These are phyloP conservation scores for Eucalyptus marginata DNA, from an alignment of 345 rosid species.

Conservation along the genomic window DNA sequence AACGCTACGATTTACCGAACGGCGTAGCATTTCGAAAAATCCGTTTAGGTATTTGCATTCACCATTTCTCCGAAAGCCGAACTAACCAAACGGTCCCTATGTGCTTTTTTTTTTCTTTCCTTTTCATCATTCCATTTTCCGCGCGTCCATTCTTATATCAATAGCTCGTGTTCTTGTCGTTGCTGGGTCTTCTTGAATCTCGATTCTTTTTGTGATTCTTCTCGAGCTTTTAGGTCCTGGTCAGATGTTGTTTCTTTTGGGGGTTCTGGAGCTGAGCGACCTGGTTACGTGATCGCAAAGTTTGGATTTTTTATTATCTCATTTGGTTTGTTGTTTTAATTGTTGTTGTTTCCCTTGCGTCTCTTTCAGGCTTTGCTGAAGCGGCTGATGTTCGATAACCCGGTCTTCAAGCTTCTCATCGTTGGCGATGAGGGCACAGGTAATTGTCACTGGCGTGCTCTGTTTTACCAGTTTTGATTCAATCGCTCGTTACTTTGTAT, in stretches of 20 bases:
- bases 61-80: too few species aligned
- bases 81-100: too few species aligned
- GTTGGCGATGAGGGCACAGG: conserved; percentile 98
- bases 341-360: background rate
- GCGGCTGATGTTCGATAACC: conserved; percentile 56
- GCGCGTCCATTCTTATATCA: background rate
- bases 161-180: background rate
- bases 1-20: too few species aligned
- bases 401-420: conserved; percentile 86
- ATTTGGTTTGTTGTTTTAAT: background rate
- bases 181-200: background rate
- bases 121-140: background rate
- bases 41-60: too few species aligned
- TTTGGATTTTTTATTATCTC: background rate
- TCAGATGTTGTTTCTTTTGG: background rate
- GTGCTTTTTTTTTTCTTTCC: background rate
- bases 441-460: background rate
- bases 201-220: background rate
- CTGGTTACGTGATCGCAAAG: background rate
- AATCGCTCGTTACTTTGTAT: background rate
- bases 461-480: background rate
- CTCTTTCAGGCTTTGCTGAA: conserved; percentile 56
- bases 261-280: background rate
- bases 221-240: background rate
- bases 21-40: too few species aligned